A percentile compares a stretch with the other conserved stretches of the same genome.
phyloP scores from a whole-genome alignment of 257 asterid genomes.

The Solanum arcanum region DNA sequence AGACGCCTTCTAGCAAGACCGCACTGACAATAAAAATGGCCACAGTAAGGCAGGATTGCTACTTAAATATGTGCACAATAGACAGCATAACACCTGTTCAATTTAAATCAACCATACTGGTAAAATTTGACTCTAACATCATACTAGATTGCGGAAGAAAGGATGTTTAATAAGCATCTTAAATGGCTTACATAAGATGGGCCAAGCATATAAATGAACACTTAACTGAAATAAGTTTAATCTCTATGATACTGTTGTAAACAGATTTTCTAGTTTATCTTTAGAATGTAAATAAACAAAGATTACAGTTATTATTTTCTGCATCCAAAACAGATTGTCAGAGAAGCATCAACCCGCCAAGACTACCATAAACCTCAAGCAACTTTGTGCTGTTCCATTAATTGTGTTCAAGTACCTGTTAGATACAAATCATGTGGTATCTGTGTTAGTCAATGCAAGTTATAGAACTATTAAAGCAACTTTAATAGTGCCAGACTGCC shows the following conservation, averaged over 20 bases:
- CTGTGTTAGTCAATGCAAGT: not conserved
- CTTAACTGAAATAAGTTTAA: not conserved
- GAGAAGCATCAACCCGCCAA: slow-evolving; percentile 22
- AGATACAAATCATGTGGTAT: slow-evolving; percentile 1
- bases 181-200: not conserved
- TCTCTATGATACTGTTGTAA: not conserved
- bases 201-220: not conserved
- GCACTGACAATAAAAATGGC: not conserved
- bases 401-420: slow-evolving; percentile 61
- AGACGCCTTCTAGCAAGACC: not conserved
- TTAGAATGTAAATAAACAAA: not conserved
- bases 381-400: slow-evolving; percentile 24
- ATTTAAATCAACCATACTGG: not conserved
- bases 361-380: slow-evolving; percentile 17
- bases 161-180: not conserved
- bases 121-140: not conserved
- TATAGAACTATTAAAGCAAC: not conserved
- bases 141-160: not conserved
- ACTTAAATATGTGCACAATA: not conserved
- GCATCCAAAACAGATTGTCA: slow-evolving; percentile 9
- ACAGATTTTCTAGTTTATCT: not conserved
- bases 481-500: not conserved
- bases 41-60: not conserved
- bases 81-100: not conserved
- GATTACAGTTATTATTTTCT: slow-evolving; percentile 5